A percentile compares a stretch with the other conserved stretches of the same genome.
phyloP scores from a whole-genome alignment of 805 yeast genomes.

The Sungouiozyma ichnusensis region DNA sequence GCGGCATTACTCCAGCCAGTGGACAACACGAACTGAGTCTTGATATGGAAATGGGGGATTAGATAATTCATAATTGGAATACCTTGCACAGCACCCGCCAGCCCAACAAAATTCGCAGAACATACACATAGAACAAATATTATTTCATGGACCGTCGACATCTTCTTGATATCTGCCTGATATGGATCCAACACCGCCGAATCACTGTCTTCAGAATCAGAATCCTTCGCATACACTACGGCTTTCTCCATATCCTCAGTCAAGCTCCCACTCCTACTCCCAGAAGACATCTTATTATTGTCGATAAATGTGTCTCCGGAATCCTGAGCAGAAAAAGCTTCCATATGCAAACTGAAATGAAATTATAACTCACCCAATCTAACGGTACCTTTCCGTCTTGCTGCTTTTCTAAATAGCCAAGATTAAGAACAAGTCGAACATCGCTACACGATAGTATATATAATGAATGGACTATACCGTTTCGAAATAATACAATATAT shows the following conservation, averaged over 20 bases:
- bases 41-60: conserved; percentile 3
- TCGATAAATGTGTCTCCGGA: background rate
- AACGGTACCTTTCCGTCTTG: too few relatives aligned
- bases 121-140: conserved; percentile 5
- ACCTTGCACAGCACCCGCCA: conserved; percentile 8
- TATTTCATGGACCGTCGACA: conserved; percentile 4
- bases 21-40: conserved; percentile 1
- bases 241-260: background rate
- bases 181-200: background rate
- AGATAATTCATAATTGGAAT: conserved; percentile 7
- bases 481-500: too few relatives aligned
- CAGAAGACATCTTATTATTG: background rate
- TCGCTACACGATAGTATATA: too few relatives aligned
- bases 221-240: background rate
- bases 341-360: too few relatives aligned
- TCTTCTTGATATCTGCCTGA: background rate
- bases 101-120: conserved; percentile 6
- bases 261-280: background rate
- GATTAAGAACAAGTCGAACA: too few relatives aligned
- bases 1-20: conserved; percentile 12
- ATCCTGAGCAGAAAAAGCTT: background rate
- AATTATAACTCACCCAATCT: too few relatives aligned
- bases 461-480: too few relatives aligned
- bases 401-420: too few relatives aligned
- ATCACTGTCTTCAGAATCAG: background rate